A percentile compares a stretch with the other conserved stretches of the same genome.
Evolutionary conservation across 179 eudicot genomes (phyloP).

Genomic region (Silene vulgaris): DNA sequence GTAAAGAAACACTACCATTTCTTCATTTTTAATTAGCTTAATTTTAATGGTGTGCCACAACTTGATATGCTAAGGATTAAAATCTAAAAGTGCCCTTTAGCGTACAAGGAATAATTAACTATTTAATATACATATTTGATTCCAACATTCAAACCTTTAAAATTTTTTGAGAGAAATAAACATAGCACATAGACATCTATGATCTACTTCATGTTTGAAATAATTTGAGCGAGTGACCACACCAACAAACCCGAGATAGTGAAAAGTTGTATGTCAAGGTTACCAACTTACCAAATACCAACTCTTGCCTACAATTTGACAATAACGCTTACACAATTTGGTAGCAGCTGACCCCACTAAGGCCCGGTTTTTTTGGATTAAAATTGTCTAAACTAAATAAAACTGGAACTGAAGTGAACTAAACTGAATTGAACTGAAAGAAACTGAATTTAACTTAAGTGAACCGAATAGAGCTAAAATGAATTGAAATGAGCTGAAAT

Average conservation of each 20-base stretch:
- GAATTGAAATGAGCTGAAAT: too few species aligned
- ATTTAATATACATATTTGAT: neutral
- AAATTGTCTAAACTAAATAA: too few species aligned
- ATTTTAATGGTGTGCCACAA: too few species aligned
- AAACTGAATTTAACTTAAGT: too few species aligned
- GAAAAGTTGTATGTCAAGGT: conserved; percentile 5
- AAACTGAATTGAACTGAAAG: too few species aligned
- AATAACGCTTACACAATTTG: neutral
- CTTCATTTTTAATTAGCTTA: too few species aligned
- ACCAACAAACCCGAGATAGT: conserved; percentile 7
- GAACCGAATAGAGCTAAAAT: too few species aligned
- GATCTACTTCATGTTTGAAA: neutral
- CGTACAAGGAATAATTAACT: neutral
- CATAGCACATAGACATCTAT: neutral
- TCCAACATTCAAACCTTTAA: neutral
- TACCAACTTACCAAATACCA: conserved; percentile 22
- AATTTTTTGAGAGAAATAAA: conserved; percentile 6
- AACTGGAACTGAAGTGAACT: too few species aligned
- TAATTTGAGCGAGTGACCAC: neutral
- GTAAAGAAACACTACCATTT: too few species aligned
- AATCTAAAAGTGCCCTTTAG: too few species aligned
- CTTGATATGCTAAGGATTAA: too few species aligned
- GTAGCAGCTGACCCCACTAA: neutral
- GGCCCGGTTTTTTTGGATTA: too few species aligned
- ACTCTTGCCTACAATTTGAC: conserved; percentile 20